phyloP scores from a whole-genome alignment of 345 rosid genomes.

The Rhizophora mangle region DNA sequence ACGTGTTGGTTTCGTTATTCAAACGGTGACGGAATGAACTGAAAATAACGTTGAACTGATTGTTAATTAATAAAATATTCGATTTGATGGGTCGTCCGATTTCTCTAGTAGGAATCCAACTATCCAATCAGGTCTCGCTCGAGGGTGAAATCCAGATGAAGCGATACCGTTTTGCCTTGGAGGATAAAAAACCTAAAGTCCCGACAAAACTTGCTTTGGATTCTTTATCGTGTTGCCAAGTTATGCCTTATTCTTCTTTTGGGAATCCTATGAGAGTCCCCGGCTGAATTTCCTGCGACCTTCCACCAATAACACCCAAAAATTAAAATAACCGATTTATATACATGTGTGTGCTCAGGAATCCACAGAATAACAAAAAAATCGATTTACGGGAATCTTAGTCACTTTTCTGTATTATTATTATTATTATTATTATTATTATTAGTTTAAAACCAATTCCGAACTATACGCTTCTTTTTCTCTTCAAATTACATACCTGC shows the following conservation, averaged over 20 bases:
- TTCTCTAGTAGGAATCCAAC: neutral
- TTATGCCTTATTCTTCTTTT: neutral
- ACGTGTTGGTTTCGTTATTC: too few species aligned
- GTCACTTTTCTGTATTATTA: too few species aligned
- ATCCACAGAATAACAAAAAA: too few species aligned
- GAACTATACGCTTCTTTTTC: neutral
- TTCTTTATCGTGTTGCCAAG: slow-evolving; percentile 31
- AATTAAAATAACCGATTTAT: too few species aligned
- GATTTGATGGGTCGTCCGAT: neutral
- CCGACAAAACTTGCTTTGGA: slow-evolving; percentile 19
- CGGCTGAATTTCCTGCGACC: neutral
- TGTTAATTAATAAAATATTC: neutral
- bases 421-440: too few species aligned
- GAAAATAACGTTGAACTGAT: too few species aligned
- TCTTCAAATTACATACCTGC: neutral
- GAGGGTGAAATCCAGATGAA: slow-evolving; percentile 4
- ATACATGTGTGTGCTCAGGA: too few species aligned
- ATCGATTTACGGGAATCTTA: too few species aligned
- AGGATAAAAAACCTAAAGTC: neutral
- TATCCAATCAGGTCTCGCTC: neutral
- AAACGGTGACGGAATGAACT: too few species aligned
- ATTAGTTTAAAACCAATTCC: neutral
- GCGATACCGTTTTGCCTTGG: slow-evolving; percentile 8
- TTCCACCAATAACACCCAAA: too few species aligned
- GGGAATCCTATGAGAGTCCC: neutral